phyloP scores from a whole-genome alignment of 495 filamentous ascomycete genomes.

The Penicillium canariense region DNA sequence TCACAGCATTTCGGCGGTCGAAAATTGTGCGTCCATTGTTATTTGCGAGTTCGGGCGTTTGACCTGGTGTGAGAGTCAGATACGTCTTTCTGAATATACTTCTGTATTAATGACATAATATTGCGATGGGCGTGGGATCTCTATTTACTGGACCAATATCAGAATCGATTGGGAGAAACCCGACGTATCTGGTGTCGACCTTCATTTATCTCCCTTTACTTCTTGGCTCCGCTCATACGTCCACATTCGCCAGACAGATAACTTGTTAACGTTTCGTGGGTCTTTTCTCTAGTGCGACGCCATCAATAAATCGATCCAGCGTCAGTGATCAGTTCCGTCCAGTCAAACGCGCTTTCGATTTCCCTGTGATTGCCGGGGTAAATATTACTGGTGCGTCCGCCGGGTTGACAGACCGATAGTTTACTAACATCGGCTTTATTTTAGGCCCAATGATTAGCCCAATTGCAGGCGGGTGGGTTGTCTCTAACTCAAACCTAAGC shows the following conservation, averaged over 20 bases:
- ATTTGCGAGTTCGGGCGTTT: conserved; percentile 11
- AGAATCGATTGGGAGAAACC: not conserved
- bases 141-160: not conserved
- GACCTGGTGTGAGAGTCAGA: conserved; percentile 19
- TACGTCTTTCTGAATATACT: conserved; percentile 21
- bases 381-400: not conserved
- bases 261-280: not conserved
- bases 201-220: not conserved
- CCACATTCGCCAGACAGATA: not conserved
- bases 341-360: not conserved
- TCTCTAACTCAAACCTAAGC: not conserved
- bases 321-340: not conserved
- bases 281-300: not conserved
- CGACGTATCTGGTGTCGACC: not conserved
- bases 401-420: not conserved
- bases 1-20: conserved; percentile 15
- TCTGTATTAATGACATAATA: conserved; percentile 27
- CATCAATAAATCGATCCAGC: not conserved
- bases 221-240: not conserved
- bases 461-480: not conserved
- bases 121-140: conserved; percentile 7
- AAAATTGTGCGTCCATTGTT: conserved; percentile 5
- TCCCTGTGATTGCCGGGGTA: not conserved
- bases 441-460: not conserved
- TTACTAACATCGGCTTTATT: not conserved